phyloP scores from a whole-genome alignment of 1,284 basidiomycete genomes.

The Phellopilus nigrolimitatus region DNA sequence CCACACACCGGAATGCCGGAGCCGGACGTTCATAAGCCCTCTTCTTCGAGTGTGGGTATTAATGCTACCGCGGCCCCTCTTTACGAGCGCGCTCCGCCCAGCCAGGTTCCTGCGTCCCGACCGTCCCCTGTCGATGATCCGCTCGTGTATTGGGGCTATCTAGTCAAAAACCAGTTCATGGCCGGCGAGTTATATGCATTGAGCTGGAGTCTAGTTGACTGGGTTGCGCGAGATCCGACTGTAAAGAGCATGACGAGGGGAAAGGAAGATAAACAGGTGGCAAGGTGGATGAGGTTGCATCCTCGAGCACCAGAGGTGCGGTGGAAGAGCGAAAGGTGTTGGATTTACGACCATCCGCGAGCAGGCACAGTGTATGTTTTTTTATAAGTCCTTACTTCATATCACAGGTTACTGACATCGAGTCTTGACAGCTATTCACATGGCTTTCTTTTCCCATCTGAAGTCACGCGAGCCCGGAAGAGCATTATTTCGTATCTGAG shows the following conservation, averaged over 20 bases:
- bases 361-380: conserved; percentile 79
- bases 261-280: conserved; percentile 94
- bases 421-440: conserved; percentile 73
- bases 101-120: neutral
- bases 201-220: conserved; percentile 87
- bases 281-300: conserved; percentile 90
- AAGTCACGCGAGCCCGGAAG: conserved; percentile 65
- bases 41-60: conserved; percentile 9
- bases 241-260: conserved; percentile 72
- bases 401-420: conserved; percentile 19
- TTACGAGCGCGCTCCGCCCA: conserved; percentile 13
- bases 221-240: conserved; percentile 71
- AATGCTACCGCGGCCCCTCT: conserved; percentile 12
- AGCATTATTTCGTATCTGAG: conserved; percentile 38
- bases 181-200: conserved; percentile 93
- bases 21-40: conserved; percentile 8
- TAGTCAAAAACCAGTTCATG: conserved; percentile 95
- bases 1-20: conserved; percentile 19
- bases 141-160: conserved; percentile 91
- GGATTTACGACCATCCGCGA: conserved; percentile 98
- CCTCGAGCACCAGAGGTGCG: conserved; percentile 77
- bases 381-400: conserved; percentile 1
- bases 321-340: conserved; percentile 91
- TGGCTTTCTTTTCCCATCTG: conserved; percentile 95
- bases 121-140: conserved; percentile 46